Percentiles rank a stretch among this genome's conserved stretches.
These are phyloP conservation scores for Neonectria sp. DNA, from an alignment of 2,329 filamentous ascomycete species.

Conservation along the genomic window DNA sequence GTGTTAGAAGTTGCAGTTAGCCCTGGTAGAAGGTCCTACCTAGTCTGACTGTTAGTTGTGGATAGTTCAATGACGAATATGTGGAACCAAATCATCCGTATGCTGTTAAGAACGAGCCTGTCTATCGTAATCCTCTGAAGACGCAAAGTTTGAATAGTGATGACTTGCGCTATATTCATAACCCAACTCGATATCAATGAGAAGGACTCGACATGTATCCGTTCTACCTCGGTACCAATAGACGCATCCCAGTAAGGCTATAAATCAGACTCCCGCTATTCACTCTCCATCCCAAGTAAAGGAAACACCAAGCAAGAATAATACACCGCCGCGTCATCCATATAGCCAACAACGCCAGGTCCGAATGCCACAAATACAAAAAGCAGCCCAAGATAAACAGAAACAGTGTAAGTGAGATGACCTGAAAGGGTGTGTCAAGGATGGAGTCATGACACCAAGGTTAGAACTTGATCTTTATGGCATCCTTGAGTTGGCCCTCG, in stretches of 20 bases:
- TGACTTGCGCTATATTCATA: background rate
- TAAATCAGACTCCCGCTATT: constrained; percentile 39
- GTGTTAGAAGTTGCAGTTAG: constrained; percentile 12
- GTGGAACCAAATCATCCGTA: constrained; percentile 1
- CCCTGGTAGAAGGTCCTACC: constrained; percentile 13
- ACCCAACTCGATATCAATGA: no score
- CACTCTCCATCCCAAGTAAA: constrained; percentile 28
- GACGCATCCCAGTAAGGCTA: constrained; percentile 32
- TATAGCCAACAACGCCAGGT: constrained; percentile 32
- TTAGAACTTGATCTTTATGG: constrained; percentile 78
- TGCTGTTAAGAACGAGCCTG: background rate
- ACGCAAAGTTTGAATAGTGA: background rate
- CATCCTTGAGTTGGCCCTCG: constrained; percentile 85
- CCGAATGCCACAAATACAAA: constrained; percentile 12
- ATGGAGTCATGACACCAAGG: background rate
- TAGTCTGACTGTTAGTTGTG: constrained; percentile 13
- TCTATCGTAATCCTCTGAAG: no score
- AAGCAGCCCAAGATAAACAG: constrained; percentile 1
- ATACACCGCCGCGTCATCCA: constrained; percentile 8
- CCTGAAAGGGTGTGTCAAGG: background rate
- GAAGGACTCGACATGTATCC: background rate
- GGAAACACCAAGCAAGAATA: constrained; percentile 10
- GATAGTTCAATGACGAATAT: constrained; percentile 27
- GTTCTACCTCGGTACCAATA: background rate
- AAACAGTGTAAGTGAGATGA: background rate